Percentiles rank a stretch among this genome's conserved stretches.
phyloP scores from a whole-genome alignment of 164 flowering plant species.

The Annona squamosa region DNA sequence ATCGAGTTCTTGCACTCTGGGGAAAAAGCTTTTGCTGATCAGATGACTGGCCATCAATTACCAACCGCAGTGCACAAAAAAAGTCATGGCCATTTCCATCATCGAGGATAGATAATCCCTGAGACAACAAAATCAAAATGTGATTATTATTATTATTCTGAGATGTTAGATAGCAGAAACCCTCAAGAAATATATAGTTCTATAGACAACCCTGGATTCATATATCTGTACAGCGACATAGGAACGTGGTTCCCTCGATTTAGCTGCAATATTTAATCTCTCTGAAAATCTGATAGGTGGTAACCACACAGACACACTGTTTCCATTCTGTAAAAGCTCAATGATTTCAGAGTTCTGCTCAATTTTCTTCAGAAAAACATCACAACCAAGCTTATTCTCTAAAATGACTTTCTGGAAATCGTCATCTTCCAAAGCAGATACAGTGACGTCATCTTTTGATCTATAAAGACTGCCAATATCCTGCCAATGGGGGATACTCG shows the following conservation, averaged over 20 bases:
- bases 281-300: conserved; percentile 92
- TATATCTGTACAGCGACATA: conserved; percentile 73
- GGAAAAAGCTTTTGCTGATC: conserved; percentile 92
- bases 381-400: conserved; percentile 94
- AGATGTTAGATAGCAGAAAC: not conserved
- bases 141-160: conserved; percentile 9
- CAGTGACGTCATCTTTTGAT: conserved; percentile 32
- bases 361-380: conserved; percentile 59
- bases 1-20: conserved; percentile 96
- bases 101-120: conserved; percentile 75
- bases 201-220: conserved; percentile 67
- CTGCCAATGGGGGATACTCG: conserved; percentile 29
- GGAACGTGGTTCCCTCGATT: conserved; percentile 55
- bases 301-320: conserved; percentile 53
- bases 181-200: not conserved
- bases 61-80: conserved; percentile 90
- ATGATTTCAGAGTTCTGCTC: conserved; percentile 50
- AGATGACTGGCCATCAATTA: conserved; percentile 62
- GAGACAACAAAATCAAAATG: conserved; percentile 14
- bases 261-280: conserved; percentile 58
- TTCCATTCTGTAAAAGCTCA: conserved; percentile 48
- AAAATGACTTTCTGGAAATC: conserved; percentile 71
- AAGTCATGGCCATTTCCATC: conserved; percentile 88
- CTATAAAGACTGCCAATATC: conserved; percentile 30
- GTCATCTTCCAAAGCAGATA: conserved; percentile 86